Evolutionary conservation across 2,329 filamentous ascomycete genomes (phyloP), one percentile per base, ranked within the genome.

Genomic region (Hypoxylon sp.): DNA sequence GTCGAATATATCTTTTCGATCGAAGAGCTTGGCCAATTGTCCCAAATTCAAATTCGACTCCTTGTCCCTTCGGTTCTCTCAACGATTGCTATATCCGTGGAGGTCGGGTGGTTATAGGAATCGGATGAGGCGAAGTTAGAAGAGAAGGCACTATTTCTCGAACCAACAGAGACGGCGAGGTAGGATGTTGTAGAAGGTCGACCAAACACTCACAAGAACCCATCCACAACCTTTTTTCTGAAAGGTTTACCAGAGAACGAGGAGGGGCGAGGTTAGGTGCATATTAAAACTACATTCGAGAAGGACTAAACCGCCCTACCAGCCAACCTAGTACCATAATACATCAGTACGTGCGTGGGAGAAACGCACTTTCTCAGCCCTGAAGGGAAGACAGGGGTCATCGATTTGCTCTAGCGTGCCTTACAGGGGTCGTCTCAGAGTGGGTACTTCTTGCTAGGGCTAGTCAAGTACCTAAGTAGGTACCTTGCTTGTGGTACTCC

Each of bases 201-300:
- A 49, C 63, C 63, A 62, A 64, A 66, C 53, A 61, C 66, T 68
- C 57, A 57, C 57, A 49, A 71, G 63, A 67, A 67, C 63, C 67
- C 69, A 64, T 69, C 58, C 58, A 63, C 59, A 60, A 63, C 56
- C 34, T 51, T 57, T 62, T 60, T 55, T 52, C 32, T 63, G 51
- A 68, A 70, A 68, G 60, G 60, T 56, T 60, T 60, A 25, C 68
- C 38, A 55, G 59, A 65, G 60, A 59, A 45, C 50, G 58, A 63
- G 65, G 65, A 68, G 68, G 65, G 68, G 68, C 67, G 67, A 68
- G 61, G 48, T 68, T 68, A 70, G 67, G 64, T 70, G 62, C 68
- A 70, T 70, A 70, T 70, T 67, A 70, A 69, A 69, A 68, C 65
- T 63, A 70, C 61, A 70, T 70, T 68, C 58, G 50, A 67, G 64